Conservation (phyloP, 331 rosid species). For the Malus hybrid region DNA sequence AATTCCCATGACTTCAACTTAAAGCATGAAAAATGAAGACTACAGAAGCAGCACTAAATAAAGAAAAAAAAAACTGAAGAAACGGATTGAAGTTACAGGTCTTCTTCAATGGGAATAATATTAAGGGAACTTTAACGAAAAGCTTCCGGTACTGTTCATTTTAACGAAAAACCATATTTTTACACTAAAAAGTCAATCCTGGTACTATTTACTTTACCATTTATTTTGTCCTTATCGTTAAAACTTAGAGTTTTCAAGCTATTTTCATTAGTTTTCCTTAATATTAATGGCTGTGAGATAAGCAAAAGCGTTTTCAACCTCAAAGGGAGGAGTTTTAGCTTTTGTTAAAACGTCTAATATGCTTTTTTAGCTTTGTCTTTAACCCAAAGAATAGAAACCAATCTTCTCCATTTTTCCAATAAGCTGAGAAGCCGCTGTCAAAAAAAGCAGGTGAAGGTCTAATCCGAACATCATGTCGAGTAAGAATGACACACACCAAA, state of each 20-base stretch:
- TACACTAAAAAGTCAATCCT: too few species aligned
- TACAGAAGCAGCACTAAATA: background rate
- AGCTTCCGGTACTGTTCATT: too few species aligned
- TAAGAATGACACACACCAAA: background rate
- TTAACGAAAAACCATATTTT: too few species aligned
- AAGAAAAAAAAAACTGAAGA: background rate
- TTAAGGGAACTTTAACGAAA: too few species aligned
- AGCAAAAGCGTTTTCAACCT: conserved; percentile 14
- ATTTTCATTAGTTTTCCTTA: too few species aligned
- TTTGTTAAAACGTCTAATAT: conserved; percentile 26
- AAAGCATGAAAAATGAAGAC: conserved; percentile 39
- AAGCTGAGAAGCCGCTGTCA: conserved; percentile 72
- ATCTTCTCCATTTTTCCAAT: conserved; percentile 34
- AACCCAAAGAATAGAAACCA: conserved; percentile 51
- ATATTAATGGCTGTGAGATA: background rate
- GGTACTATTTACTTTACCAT: too few species aligned
- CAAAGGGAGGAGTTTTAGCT: conserved; percentile 1
- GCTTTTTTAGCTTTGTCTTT: conserved; percentile 50
- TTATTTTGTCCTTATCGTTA: too few species aligned
- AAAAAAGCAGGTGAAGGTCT: conserved; percentile 14
- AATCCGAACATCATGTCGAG: conserved; percentile 6
- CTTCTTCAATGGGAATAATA: background rate
- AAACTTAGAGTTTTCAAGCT: too few species aligned
- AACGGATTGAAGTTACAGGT: background rate
- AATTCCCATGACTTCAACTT: conserved; percentile 57